Percentiles rank a stretch among this genome's conserved stretches.
Conservation (phyloP, 2,329 filamentous ascomycete genomes). For the Pseudogymnoascus verrucosus region DNA sequence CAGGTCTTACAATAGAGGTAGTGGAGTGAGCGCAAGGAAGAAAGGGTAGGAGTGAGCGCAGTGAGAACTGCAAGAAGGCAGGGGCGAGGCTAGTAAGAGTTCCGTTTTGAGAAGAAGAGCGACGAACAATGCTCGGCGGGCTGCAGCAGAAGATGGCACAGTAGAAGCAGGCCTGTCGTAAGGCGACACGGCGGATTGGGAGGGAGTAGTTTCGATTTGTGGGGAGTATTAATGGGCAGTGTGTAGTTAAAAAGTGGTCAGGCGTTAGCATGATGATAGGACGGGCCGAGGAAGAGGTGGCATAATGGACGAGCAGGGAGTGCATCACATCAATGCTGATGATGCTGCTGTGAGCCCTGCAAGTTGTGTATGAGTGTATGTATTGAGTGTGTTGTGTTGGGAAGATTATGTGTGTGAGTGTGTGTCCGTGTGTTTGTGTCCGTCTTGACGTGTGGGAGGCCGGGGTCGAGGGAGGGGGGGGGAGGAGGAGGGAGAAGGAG, state of each 20-base stretch:
- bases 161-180: neutral
- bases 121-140: neutral
- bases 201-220: constrained; percentile 1
- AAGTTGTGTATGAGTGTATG: neutral
- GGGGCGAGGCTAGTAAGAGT: constrained; percentile 1
- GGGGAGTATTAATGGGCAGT: neutral
- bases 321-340: constrained; percentile 5
- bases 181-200: neutral
- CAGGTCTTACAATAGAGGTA: neutral
- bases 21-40: neutral
- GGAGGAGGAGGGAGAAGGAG: neutral
- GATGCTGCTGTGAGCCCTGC: constrained; percentile 5
- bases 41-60: neutral
- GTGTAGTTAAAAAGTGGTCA: neutral
- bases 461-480: neutral
- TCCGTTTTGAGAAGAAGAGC: neutral
- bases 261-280: constrained; percentile 3
- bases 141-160: constrained; percentile 5
- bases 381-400: constrained; percentile 1
- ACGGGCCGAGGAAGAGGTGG: neutral
- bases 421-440: constrained; percentile 1
- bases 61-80: neutral
- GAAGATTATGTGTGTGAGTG: neutral
- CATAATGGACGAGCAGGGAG: neutral
- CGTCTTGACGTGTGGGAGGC: neutral